Conservation (phyloP, 2,329 filamentous ascomycete species). For the Apiospora arundinis region DNA sequence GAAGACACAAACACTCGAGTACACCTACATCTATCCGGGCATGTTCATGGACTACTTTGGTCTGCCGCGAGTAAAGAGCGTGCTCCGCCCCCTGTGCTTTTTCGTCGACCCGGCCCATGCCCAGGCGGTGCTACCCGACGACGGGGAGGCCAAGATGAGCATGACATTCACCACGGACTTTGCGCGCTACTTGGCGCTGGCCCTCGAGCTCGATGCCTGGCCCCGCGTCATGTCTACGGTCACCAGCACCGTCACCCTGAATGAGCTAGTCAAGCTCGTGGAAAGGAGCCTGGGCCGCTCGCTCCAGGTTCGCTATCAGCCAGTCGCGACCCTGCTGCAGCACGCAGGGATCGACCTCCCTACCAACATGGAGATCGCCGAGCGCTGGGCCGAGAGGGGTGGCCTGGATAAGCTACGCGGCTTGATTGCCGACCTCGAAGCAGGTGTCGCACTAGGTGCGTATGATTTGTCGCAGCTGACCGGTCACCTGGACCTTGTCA, state of each 20-base stretch:
- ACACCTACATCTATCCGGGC: slow-evolving; percentile 42
- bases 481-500: slow-evolving; percentile 32
- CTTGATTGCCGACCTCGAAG: slow-evolving; percentile 41
- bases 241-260: slow-evolving; percentile 37
- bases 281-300: slow-evolving; percentile 31
- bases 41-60: slow-evolving; percentile 48
- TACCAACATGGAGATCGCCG: slow-evolving; percentile 35
- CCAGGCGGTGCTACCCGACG: slow-evolving; percentile 38
- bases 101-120: slow-evolving; percentile 38
- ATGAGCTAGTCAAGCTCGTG: slow-evolving; percentile 36
- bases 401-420: slow-evolving; percentile 33
- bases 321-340: slow-evolving; percentile 33
- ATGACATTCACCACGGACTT: slow-evolving; percentile 41
- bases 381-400: slow-evolving; percentile 32
- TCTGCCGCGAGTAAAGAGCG: slow-evolving; percentile 34
- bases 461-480: slow-evolving; percentile 35
- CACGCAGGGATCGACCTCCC: slow-evolving; percentile 35
- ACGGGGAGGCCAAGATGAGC: slow-evolving; percentile 40
- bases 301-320: slow-evolving; percentile 37
- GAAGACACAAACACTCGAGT: slow-evolving; percentile 40
- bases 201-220: slow-evolving; percentile 40
- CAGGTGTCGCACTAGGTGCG: slow-evolving; percentile 38
- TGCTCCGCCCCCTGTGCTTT: slow-evolving; percentile 38
- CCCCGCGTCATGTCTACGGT: slow-evolving; percentile 37
- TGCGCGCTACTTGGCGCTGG: slow-evolving; percentile 39